phyloP scores from a whole-genome alignment of 257 asterid genomes.

The Anisodus tanguticus region DNA sequence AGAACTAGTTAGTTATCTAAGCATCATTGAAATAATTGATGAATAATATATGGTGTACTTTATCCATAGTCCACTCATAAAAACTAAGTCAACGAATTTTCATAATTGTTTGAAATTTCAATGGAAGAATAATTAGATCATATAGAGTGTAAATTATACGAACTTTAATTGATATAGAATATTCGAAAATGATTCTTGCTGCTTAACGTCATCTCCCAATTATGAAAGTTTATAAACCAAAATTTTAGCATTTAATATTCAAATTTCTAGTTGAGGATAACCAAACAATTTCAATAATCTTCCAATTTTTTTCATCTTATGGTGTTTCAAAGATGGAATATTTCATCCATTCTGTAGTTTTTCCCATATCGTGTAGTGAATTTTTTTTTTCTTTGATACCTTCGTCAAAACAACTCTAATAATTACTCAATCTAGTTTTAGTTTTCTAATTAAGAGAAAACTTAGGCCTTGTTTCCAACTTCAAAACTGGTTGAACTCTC shows the following conservation, averaged over 20 bases:
- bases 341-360: no score
- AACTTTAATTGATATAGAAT: neutral
- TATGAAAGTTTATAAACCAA: no score
- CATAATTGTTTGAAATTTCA: neutral
- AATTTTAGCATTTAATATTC: no score
- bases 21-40: neutral
- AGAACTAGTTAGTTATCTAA: neutral
- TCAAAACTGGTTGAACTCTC: no score
- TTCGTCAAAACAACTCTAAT: neutral
- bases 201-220: neutral
- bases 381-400: no score
- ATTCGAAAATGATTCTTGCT: neutral
- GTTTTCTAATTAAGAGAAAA: no score
- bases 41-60: neutral
- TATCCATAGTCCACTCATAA: neutral
- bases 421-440: no score
- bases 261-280: neutral
- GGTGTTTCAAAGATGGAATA: neutral
- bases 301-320: neutral
- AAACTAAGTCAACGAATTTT: neutral
- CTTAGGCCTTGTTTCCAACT: no score
- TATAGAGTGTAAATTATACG: neutral
- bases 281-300: neutral
- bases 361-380: no score
- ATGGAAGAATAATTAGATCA: neutral